phyloP scores from a whole-genome alignment of 805 yeast genomes.

The Barnettozyma sucrosica region DNA sequence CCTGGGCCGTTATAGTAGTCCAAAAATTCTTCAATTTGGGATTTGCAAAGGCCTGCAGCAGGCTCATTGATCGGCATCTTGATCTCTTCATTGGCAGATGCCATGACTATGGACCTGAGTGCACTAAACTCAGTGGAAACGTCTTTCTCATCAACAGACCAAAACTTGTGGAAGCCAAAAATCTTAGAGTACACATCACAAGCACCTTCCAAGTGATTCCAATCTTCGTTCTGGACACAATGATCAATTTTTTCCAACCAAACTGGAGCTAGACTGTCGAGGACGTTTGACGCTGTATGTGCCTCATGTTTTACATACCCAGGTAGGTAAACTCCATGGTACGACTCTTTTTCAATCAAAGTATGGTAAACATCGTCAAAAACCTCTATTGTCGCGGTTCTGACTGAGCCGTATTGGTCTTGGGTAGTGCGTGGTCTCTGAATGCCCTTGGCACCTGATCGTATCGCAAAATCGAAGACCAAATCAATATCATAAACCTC shows the following conservation, averaged over 20 bases:
- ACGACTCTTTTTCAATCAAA: conserved; percentile 39
- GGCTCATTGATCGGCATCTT: conserved; percentile 89
- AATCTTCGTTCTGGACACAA: conserved; percentile 72
- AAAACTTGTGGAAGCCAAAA: conserved; percentile 70
- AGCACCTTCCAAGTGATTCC: conserved; percentile 56
- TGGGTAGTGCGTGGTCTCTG: conserved; percentile 23
- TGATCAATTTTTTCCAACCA: conserved; percentile 55
- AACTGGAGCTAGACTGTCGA: conserved; percentile 30
- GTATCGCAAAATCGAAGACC: conserved; percentile 41
- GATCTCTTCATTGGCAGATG: conserved; percentile 54
- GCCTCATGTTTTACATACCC: conserved; percentile 27
- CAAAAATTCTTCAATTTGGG: conserved; percentile 80
- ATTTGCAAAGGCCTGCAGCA: conserved; percentile 54
- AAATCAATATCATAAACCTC: conserved; percentile 45
- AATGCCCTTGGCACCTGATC: conserved; percentile 45
- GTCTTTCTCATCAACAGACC: conserved; percentile 81
- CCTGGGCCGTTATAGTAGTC: conserved; percentile 78
- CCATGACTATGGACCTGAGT: conserved; percentile 70
- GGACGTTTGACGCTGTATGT: not conserved
- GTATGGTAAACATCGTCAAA: conserved; percentile 69
- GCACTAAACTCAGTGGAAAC: conserved; percentile 68
- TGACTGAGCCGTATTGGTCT: conserved; percentile 48
- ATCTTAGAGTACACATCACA: conserved; percentile 55
- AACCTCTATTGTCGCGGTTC: conserved; percentile 45
- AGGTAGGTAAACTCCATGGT: conserved; percentile 46